Evolutionary conservation across 352 stramenopile genomes (phyloP), one percentile per base, ranked within the genome.

Genomic region (Phytopythium litorale): DNA sequence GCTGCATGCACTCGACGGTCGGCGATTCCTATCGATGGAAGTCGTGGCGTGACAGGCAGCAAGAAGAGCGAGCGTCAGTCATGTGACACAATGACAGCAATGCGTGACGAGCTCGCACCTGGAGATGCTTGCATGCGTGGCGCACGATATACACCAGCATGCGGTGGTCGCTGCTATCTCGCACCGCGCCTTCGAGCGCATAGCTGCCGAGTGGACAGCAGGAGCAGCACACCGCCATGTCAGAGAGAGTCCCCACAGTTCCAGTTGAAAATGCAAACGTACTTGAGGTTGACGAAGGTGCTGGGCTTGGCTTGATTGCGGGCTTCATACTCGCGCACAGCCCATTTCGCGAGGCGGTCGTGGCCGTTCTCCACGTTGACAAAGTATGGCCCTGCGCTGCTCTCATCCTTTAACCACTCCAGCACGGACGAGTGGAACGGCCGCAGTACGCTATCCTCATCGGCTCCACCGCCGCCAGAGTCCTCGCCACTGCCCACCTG

Each of bases 401-500:
- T 70, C 15, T 67, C 58, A 18, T 92, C 81, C 23, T 86, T 73
- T 5, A 92, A 75, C 83, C 83, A 92, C 50, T 90, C 79, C 3
- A 86, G 55, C 38, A 92, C 83, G 3, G 81, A 90, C 45, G 81
- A 87, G 65, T 92, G 83, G 71, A 92, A 92, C 30, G 83, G 79
- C n/a, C 79, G 76, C 0, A 60, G 7, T 13, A 76, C 19, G 37
- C 66, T 4, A 28, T 74, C 60, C 21, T 60, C 62, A 0, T 49
- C 35, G n/a, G 68, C 51, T 13, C 53, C 35, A 35, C 81, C 52
- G 40, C 65, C 68, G 28, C 70, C 73, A 38, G 73, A 62, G 37
- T 85, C 78, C 23, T 56, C 51, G 16, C 32, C 51, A 13, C 21
- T 19, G 45, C 4, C 8, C 13, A 4, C n/a, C 30, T 37, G 25